phyloP scores from a whole-genome alignment of 2,329 filamentous ascomycete species.

The Grosmannia huntii region DNA sequence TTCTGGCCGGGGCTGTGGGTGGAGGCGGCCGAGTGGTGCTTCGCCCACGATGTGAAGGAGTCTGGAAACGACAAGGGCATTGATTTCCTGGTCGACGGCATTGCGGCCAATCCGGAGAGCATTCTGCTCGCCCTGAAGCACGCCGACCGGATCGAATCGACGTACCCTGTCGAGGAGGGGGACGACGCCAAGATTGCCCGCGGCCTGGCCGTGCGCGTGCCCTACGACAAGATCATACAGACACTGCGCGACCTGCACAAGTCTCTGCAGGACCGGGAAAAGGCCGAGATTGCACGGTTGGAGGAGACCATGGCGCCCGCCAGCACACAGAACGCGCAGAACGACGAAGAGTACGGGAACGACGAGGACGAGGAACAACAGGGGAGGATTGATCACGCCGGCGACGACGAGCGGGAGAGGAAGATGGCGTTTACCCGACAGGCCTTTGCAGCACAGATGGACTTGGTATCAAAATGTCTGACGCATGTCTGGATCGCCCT shows the following conservation, averaged over 20 bases:
- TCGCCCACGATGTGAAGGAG: conserved; percentile 54
- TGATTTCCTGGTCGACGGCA: conserved; percentile 69
- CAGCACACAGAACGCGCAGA: conserved; percentile 13
- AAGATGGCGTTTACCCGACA: conserved; percentile 50
- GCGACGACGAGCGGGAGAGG: conserved; percentile 34
- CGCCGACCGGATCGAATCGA: conserved; percentile 75
- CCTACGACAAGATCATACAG: conserved; percentile 72
- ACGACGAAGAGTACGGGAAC: conserved; percentile 19
- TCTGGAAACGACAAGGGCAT: conserved; percentile 52
- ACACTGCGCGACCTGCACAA: conserved; percentile 79
- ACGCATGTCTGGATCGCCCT: conserved; percentile 92
- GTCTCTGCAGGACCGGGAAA: conserved; percentile 53
- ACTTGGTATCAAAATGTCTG: conserved; percentile 68
- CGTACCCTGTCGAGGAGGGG: conserved; percentile 62
- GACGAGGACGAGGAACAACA: conserved; percentile 25
- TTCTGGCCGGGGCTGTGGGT: conserved; percentile 97
- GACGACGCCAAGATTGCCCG: conserved; percentile 64
- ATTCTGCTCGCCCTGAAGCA: conserved; percentile 81
- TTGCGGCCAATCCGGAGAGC: conserved; percentile 85
- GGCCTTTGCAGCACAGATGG: conserved; percentile 59
- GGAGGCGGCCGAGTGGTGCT: conserved; percentile 87
- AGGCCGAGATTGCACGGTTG: conserved; percentile 41
- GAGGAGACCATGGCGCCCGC: conserved; percentile 31
- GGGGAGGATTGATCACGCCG: conserved; percentile 30
- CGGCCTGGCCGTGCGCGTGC: conserved; percentile 65